A percentile compares a stretch with the other conserved stretches of the same genome.
phyloP scores from a whole-genome alignment of 495 filamentous ascomycete genomes.

The Penicillium steckii region DNA sequence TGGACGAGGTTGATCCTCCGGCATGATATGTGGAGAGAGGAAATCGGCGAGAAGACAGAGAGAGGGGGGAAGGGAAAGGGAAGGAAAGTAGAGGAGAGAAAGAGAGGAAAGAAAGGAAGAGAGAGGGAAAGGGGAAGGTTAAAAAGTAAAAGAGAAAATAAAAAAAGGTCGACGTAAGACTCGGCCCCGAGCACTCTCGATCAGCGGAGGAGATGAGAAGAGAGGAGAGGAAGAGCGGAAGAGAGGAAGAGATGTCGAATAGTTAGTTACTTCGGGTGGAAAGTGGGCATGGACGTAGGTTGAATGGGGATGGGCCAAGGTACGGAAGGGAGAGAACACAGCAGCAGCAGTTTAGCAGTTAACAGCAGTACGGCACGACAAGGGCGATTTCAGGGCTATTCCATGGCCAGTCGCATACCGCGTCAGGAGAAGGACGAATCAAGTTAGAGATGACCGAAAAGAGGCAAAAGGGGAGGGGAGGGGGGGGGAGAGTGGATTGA shows the following conservation, averaged over 20 bases:
- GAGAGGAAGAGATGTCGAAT: background rate
- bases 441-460: background rate
- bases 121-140: background rate
- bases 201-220: background rate
- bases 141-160: background rate
- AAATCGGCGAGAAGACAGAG: background rate
- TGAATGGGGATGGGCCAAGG: background rate
- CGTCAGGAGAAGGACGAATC: constrained; percentile 31
- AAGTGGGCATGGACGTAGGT: background rate
- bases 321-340: background rate
- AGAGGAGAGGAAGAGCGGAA: background rate
- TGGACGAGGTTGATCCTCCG: constrained; percentile 37
- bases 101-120: background rate
- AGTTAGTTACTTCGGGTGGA: too few species aligned
- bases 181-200: background rate
- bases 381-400: background rate
- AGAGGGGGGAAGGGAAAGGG: constrained; percentile 2
- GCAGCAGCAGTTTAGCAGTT: too few species aligned
- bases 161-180: background rate
- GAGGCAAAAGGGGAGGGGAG: constrained; percentile 2
- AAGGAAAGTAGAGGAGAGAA: constrained; percentile 13
- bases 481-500: background rate
- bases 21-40: constrained; percentile 32
- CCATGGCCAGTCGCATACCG: constrained; percentile 26
- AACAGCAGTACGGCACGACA: background rate